Evolutionary conservation across 495 filamentous ascomycete genomes (phyloP), one percentile per base, ranked within the genome.

Genomic region (Sordaria brevicollis): DNA sequence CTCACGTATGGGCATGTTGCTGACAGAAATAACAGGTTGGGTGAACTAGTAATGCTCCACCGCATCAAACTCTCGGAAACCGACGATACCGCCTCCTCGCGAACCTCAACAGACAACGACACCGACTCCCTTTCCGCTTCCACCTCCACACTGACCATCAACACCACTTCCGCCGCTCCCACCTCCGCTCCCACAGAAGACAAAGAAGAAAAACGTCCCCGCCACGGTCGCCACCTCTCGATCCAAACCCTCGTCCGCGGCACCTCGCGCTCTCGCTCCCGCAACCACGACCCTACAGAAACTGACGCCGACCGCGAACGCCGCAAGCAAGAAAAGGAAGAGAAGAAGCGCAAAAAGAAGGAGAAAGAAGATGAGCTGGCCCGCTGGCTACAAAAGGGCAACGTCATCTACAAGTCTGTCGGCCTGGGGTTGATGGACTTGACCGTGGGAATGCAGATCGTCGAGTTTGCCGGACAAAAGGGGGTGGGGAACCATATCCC

Each of bases 331-430:
- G 57, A 67, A 25, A 70, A 67, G 65, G 33, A 67, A 25, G 57
- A 67, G 21, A 70, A 67, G 65, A 43, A 67, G 35, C 67, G 70
- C 77, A 79, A 65, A 72, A 72, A 41, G 79, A 82, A 65, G 78
- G 81, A 68, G 68, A 79, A 76, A 35, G 84, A 90, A 54, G 81
- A 87, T 39, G 86, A 86, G 29, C 74, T 93, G 77, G 81, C 83
- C 66, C 83, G 88, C 25, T 95, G 93, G 92, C 78, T 96, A 70
- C 82, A 89, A 68, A 84, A 80, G 29, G 94, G 94, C 2, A 97
- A 96, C 80, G 92, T 96, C 37, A 88, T 95, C 29, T 95, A 92
- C 75, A 94, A 94, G 83, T 89, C 87, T 74, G 92, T 95, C 9
- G 92, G 92, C 1, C 72, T 93, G 57, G 92, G 91, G 1, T 73